These are phyloP conservation scores for Saposhnikovia divaricata DNA, from an alignment of 129 eudicot species.

Conservation along the genomic window DNA sequence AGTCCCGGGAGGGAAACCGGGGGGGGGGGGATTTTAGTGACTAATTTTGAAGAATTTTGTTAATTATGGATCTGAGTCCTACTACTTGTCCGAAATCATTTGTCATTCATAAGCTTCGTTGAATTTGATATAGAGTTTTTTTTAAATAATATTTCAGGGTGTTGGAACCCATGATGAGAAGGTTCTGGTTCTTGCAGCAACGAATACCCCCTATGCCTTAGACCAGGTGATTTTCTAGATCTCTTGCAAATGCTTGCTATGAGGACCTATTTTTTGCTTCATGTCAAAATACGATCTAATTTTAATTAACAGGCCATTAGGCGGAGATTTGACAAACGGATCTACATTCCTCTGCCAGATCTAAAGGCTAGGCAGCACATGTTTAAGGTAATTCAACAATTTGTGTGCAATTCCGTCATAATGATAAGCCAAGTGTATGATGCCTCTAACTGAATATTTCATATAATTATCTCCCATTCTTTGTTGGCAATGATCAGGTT, in stretches of 20 bases:
- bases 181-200: slow-evolving; percentile 77
- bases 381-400: slow-evolving; percentile 39
- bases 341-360: slow-evolving; percentile 57
- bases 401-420: neutral
- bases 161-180: slow-evolving; percentile 56
- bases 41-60: neutral
- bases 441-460: neutral
- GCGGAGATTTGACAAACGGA: slow-evolving; percentile 51
- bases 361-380: slow-evolving; percentile 55
- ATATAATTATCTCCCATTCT: neutral
- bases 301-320: slow-evolving; percentile 41
- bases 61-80: neutral
- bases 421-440: neutral
- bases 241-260: neutral
- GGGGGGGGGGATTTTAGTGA: no score
- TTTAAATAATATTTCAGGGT: slow-evolving; percentile 35
- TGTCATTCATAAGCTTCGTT: neutral
- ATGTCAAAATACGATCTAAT: neutral
- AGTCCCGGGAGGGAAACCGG: neutral
- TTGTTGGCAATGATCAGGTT: slow-evolving; percentile 24
- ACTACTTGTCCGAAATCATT: neutral
- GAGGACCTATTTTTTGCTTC: neutral
- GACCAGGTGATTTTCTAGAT: slow-evolving; percentile 45
- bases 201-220: slow-evolving; percentile 62
- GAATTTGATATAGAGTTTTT: neutral